Evolutionary conservation across 1,284 basidiomycete genomes (phyloP).

Genomic region (Cerrena zonata): DNA sequence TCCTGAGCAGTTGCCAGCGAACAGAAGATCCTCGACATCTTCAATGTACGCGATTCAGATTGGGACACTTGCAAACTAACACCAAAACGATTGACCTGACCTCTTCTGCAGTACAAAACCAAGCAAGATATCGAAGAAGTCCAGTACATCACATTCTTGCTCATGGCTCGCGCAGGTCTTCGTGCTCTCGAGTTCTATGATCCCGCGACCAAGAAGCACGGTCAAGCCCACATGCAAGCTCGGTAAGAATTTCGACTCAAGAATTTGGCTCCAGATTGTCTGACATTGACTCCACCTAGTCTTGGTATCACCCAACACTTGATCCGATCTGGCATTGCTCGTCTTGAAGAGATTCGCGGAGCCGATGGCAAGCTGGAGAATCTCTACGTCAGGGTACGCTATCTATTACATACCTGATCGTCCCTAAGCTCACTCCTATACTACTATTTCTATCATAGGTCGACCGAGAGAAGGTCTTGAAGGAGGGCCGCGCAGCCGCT

Average conservation of each 20-base stretch:
- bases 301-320: constrained; percentile 77
- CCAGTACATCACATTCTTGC: constrained; percentile 73
- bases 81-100: not conserved
- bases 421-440: not conserved
- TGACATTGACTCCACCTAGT: constrained; percentile 21
- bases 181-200: constrained; percentile 80
- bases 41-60: constrained; percentile 52
- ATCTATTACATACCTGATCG: not conserved
- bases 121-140: constrained; percentile 69
- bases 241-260: constrained; percentile 39
- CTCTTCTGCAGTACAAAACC: constrained; percentile 48
- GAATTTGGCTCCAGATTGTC: not conserved
- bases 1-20: constrained; percentile 59
- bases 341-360: constrained; percentile 61
- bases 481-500: constrained; percentile 56
- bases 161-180: constrained; percentile 80
- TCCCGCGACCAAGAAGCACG: constrained; percentile 72
- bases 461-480: constrained; percentile 62
- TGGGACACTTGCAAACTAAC: not conserved
- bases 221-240: constrained; percentile 90
- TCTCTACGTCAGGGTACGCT: constrained; percentile 59
- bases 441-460: constrained; percentile 38
- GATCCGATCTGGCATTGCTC: constrained; percentile 64
- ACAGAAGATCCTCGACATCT: constrained; percentile 67
- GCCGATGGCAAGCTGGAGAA: constrained; percentile 57